A percentile compares a stretch with the other conserved stretches of the same genome.
These are phyloP conservation scores for Phaeoacremonium minimum DNA, from an alignment of 2,329 filamentous ascomycete species.

Conservation along the genomic window DNA sequence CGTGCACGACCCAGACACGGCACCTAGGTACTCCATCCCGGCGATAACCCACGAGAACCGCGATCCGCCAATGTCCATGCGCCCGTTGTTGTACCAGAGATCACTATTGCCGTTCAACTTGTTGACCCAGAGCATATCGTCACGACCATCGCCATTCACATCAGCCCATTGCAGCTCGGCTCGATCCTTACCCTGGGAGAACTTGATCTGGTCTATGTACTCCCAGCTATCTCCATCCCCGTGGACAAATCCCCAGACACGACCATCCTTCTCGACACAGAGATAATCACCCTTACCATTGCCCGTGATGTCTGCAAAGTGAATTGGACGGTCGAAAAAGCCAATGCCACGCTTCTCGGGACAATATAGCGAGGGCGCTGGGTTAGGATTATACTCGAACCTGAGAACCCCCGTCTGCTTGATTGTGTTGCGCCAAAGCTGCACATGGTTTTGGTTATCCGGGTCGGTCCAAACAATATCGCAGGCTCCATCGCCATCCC, in stretches of 20 bases:
- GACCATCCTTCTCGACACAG: conserved; percentile 9
- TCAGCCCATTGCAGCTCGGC: conserved; percentile 31
- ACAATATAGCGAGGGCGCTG: conserved; percentile 4
- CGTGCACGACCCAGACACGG: conserved; percentile 11
- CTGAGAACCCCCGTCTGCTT: conserved; percentile 1
- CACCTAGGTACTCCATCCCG: conserved; percentile 5
- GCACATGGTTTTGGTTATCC: conserved; percentile 2
- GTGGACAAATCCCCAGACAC: conserved; percentile 6
- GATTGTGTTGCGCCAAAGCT: conserved; percentile 1
- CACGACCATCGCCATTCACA: conserved; percentile 28
- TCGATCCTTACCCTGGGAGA: conserved; percentile 21
- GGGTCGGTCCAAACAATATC: conserved; percentile 5
- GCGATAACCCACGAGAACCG: conserved; percentile 10
- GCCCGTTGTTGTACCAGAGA: conserved; percentile 25
- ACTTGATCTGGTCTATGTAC: conserved; percentile 19
- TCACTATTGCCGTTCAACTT: conserved; percentile 24
- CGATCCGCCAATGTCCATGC: conserved; percentile 6
- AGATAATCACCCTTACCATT: conserved; percentile 10
- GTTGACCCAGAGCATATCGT: conserved; percentile 27
- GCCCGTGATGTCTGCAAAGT: conserved; percentile 8
- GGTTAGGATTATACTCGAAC: conserved; percentile 3
- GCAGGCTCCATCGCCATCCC: conserved; percentile 12
- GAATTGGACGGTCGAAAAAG: not conserved
- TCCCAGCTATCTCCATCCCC: conserved; percentile 11
- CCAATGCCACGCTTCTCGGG: conserved; percentile 2